These are phyloP conservation scores for Lentinula sp. DNA, from an alignment of 768 basidiomycete species.

Conservation along the genomic window DNA sequence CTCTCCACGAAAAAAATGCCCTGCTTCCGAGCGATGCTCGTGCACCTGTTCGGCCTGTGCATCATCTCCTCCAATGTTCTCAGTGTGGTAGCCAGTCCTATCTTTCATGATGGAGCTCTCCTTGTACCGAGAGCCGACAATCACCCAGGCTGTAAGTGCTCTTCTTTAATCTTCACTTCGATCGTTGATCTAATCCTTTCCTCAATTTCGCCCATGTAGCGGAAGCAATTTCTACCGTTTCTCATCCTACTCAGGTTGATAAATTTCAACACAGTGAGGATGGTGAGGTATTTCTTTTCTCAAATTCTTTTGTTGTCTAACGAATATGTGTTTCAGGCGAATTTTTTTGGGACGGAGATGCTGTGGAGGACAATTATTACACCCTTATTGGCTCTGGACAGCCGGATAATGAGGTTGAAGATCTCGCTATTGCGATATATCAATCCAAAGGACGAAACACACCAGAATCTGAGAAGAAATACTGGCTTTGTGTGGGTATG, in stretches of 20 bases:
- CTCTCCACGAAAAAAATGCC: too few relatives aligned
- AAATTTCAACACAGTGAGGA: too few relatives aligned
- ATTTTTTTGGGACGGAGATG: too few relatives aligned
- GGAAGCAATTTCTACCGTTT: too few relatives aligned
- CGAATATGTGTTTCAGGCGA: too few relatives aligned
- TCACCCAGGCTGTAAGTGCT: not conserved
- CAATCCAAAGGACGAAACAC: too few relatives aligned
- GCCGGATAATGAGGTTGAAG: too few relatives aligned
- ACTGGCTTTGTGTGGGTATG: not conserved
- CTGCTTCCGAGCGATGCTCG: not conserved
- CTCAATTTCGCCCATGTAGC: not conserved
- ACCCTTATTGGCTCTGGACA: too few relatives aligned
- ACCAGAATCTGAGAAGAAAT: not conserved
- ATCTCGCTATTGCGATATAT: not conserved
- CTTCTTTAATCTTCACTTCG: not conserved
- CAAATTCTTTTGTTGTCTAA: too few relatives aligned
- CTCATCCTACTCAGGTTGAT: too few relatives aligned
- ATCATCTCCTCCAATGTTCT: not conserved
- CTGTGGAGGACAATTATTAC: too few relatives aligned
- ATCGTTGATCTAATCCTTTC: not conserved
- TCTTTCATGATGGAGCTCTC: not conserved
- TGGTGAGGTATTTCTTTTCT: too few relatives aligned
- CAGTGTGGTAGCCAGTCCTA: not conserved
- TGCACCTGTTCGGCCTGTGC: not conserved
- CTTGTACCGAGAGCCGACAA: not conserved